Evolutionary conservation across 495 filamentous ascomycete species (phyloP).

Genomic region (Tetracladium setigerum): DNA sequence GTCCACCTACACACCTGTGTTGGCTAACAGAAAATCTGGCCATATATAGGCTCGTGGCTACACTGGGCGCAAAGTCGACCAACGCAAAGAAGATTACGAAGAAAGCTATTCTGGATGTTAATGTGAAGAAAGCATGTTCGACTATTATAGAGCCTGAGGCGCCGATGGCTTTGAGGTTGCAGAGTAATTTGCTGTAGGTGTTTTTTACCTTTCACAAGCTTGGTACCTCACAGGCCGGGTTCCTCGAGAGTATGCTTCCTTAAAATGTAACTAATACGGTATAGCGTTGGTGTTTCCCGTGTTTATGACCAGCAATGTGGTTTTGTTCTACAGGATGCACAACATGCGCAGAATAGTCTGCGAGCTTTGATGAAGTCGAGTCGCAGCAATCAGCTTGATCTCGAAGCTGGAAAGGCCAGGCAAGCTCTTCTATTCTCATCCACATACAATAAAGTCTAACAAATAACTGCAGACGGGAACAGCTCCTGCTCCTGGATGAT

Average conservation of each 20-base stretch:
- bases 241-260: not conserved
- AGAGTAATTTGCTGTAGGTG: slow-evolving; percentile 67
- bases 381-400: slow-evolving; percentile 50
- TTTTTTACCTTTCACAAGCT: slow-evolving; percentile 5
- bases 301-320: slow-evolving; percentile 82
- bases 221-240: too few relatives aligned
- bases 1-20: not conserved
- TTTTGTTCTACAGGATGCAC: slow-evolving; percentile 75
- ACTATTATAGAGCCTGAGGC: slow-evolving; percentile 79
- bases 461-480: slow-evolving; percentile 53
- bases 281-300: slow-evolving; percentile 70
- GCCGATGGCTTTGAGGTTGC: slow-evolving; percentile 85
- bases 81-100: slow-evolving; percentile 66
- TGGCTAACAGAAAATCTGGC: not conserved
- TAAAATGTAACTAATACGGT: slow-evolving; percentile 1
- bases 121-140: slow-evolving; percentile 78
- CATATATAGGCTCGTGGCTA: slow-evolving; percentile 74
- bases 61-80: slow-evolving; percentile 63
- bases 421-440: slow-evolving; percentile 27
- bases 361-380: slow-evolving; percentile 48
- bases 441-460: not conserved
- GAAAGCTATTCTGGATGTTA: slow-evolving; percentile 84
- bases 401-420: slow-evolving; percentile 65
- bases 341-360: slow-evolving; percentile 69
- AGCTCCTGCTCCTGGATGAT: slow-evolving; percentile 75